Evolutionary conservation across 75 land plant species (phyloP).

Genomic region (Pinus albicaulis): DNA sequence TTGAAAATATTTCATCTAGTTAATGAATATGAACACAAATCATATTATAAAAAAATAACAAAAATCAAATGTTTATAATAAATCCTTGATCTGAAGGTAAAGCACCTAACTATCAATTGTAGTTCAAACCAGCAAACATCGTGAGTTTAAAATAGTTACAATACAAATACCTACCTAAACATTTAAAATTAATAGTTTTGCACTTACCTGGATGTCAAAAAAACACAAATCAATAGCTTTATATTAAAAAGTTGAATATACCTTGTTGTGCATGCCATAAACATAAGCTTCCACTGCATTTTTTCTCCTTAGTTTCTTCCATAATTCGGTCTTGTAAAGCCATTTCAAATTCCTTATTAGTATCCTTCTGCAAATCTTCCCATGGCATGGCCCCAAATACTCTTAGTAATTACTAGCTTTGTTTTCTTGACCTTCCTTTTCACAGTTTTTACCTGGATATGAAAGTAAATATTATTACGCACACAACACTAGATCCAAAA

Average conservation of each 20-base stretch:
- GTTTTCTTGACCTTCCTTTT: conserved; percentile 76
- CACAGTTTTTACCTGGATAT: conserved; percentile 23
- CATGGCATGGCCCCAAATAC: conserved; percentile 52
- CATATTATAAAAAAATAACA: too few relatives aligned
- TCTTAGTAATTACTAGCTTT: conserved; percentile 58
- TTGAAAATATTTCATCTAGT: too few relatives aligned
- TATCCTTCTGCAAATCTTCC: conserved; percentile 69
- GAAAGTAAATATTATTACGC: background rate
- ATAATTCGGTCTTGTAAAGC: conserved; percentile 84
- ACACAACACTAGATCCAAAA: too few relatives aligned
- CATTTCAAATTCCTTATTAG: conserved; percentile 88
- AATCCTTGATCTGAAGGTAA: too few relatives aligned
- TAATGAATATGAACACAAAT: too few relatives aligned
- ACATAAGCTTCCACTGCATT: conserved; percentile 98
- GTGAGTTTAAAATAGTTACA: too few relatives aligned
- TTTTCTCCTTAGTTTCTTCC: conserved; percentile 97
- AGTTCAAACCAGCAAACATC: too few relatives aligned
- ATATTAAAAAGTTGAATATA: conserved; percentile 5
- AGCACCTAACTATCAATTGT: too few relatives aligned
- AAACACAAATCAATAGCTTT: background rate
- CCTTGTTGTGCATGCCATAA: conserved; percentile 96
- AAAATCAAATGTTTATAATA: too few relatives aligned
- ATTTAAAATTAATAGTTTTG: too few relatives aligned
- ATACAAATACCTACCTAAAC: too few relatives aligned
- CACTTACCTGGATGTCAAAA: too few relatives aligned